Evolutionary conservation across 148 eudicot species (phyloP), one percentile per base, ranked within the genome.

Genomic region (Camellia sinensis): DNA sequence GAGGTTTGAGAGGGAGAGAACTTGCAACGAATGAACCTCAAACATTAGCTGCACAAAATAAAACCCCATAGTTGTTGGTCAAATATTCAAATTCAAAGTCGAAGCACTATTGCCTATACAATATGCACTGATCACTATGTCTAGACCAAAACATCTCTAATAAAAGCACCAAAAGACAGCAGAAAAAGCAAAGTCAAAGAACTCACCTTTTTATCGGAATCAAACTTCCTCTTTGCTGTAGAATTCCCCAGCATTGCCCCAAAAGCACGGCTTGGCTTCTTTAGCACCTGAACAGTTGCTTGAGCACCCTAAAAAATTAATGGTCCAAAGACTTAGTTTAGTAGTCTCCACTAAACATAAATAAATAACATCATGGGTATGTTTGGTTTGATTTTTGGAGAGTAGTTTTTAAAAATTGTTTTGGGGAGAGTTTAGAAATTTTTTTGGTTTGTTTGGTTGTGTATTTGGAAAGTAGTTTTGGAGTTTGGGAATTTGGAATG

Each of bases 221-320:
- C 88, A 43, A 81, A 82, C 80, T 90, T 94, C 81, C 91, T 88
- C 86, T 92, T 97, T 59, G 87, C 63, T 5, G 85, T 69, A 56
- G 98, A 82, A 81, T 77, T 90, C 56, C 98, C 99, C 44, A 97
- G 87, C 80, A 97, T 72, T 53, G 95, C 95, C 79, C 98, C 99
- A 90, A 93, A 91, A 81, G 88, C 93, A 82, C 92, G 87, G 63
- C 85, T 89, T 62, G 99, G 98, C 82, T 89, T 94, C 88, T 91
- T 94, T 63, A 89, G 67, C 85, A 88, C 87, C 84, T 91, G 92
- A 83, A 97, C 87, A 70, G 92, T 94, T 67, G 87, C 94, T 85
- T 80, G 92, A 54, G 90, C 80, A 79, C 79, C 87, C 97, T 92
- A 79, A 59, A 76, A 19, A 73, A 29, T 6, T 19, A 67, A 60